These are phyloP conservation scores for Chlorella sorokiniana DNA, from an alignment of 139 green algal species.

Conservation along the genomic window DNA sequence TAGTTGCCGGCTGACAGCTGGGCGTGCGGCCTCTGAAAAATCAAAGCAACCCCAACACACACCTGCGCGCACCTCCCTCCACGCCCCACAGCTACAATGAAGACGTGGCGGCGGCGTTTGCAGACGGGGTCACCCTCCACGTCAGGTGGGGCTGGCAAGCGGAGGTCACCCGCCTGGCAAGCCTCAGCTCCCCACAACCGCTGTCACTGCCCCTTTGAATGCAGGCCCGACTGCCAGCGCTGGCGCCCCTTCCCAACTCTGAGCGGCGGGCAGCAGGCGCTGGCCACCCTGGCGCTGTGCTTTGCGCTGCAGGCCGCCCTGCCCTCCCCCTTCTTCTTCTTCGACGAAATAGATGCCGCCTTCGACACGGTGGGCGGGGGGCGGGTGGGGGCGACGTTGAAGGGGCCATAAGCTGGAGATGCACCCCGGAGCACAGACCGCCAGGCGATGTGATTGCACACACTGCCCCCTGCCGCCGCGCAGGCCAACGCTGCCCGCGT, in stretches of 20 bases:
- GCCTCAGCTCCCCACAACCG: background rate
- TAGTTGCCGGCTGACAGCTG: background rate
- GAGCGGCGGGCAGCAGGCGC: constrained; percentile 81
- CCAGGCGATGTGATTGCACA: background rate
- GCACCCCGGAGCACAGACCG: too few relatives aligned
- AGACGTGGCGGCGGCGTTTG: constrained; percentile 63
- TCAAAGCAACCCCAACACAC: background rate
- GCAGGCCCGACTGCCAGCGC: constrained; percentile 61
- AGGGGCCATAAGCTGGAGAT: too few relatives aligned
- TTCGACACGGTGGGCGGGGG: constrained; percentile 22
- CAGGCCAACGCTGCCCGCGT: constrained; percentile 50
- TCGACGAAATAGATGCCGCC: constrained; percentile 74
- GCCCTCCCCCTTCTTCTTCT: constrained; percentile 88
- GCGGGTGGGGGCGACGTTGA: background rate
- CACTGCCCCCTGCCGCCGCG: too few relatives aligned
- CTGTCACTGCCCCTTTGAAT: background rate
- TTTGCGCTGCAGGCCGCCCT: constrained; percentile 75
- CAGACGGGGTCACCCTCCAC: constrained; percentile 62
- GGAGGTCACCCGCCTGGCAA: background rate
- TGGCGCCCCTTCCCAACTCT: constrained; percentile 75
- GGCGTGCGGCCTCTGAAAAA: background rate
- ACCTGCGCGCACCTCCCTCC: background rate
- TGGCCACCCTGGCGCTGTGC: constrained; percentile 77
- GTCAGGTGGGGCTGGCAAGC: constrained; percentile 50
- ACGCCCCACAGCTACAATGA: constrained; percentile 49